Percentiles rank a stretch among this genome's conserved stretches.
These are phyloP conservation scores for Serendipita sp. DNA, from an alignment of 768 basidiomycete species.

Conservation along the genomic window DNA sequence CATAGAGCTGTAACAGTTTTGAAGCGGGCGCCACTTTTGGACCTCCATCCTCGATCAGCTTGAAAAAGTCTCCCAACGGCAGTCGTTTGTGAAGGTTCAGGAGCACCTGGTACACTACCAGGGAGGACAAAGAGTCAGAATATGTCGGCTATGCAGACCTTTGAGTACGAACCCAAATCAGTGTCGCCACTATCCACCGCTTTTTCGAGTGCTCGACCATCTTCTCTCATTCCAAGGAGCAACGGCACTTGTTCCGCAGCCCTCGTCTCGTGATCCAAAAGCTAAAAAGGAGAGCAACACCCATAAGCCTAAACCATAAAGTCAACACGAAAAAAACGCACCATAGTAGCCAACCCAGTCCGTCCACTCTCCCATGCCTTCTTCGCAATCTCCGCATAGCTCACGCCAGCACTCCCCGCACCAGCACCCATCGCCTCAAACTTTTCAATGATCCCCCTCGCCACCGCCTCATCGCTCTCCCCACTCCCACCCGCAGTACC, in stretches of 20 bases:
- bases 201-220: constrained; percentile 68
- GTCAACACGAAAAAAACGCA: constrained; percentile 17
- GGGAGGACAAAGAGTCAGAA: no score
- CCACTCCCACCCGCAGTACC: constrained; percentile 28
- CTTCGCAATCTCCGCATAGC: constrained; percentile 88
- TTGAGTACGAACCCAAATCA: constrained; percentile 52
- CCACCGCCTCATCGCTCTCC: constrained; percentile 60
- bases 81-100: constrained; percentile 72
- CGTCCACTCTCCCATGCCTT: constrained; percentile 85
- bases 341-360: constrained; percentile 68
- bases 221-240: constrained; percentile 88
- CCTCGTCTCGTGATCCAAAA: constrained; percentile 79
- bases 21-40: constrained; percentile 55
- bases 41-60: constrained; percentile 82
- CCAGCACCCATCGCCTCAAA: constrained; percentile 65
- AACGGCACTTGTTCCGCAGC: constrained; percentile 89
- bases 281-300: constrained; percentile 23
- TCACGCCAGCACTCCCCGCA: constrained; percentile 33
- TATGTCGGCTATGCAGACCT: neutral
- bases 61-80: constrained; percentile 83
- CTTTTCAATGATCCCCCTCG: constrained; percentile 73
- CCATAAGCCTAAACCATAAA: neutral
- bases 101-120: constrained; percentile 79
- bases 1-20: constrained; percentile 74
- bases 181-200: constrained; percentile 92